Evolutionary conservation across 805 yeast species (phyloP).

Genomic region (Starmerella stigmatis): DNA sequence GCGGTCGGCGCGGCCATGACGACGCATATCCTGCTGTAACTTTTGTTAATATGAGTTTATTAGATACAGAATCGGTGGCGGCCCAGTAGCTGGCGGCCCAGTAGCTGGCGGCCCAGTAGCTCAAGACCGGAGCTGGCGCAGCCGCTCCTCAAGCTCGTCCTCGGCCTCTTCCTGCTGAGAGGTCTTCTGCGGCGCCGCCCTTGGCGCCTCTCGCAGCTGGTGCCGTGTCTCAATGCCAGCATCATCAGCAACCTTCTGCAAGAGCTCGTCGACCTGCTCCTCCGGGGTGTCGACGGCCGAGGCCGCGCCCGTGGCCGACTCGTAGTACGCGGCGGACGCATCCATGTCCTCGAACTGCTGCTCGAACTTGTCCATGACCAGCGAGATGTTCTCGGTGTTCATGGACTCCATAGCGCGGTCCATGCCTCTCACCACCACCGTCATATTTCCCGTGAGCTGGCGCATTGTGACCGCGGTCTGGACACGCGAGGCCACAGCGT

Average conservation of each 20-base stretch:
- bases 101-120: not conserved
- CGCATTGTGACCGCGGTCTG: constrained; percentile 98
- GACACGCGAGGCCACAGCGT: constrained; percentile 89
- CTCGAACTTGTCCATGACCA: constrained; percentile 96
- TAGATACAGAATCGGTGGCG: no score
- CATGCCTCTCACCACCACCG: constrained; percentile 88
- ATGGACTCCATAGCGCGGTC: constrained; percentile 89
- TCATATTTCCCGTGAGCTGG: constrained; percentile 87
- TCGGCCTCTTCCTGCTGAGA: constrained; percentile 56
- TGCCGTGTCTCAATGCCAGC: constrained; percentile 91
- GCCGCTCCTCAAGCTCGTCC: constrained; percentile 74
- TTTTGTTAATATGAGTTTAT: not conserved
- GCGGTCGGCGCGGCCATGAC: no score
- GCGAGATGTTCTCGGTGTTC: constrained; percentile 85
- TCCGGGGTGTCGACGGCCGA: constrained; percentile 87
- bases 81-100: no score
- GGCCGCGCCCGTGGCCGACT: constrained; percentile 75
- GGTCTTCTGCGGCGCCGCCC: constrained; percentile 41
- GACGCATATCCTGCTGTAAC: no score
- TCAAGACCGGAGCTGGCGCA: constrained; percentile 66
- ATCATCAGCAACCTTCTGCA: constrained; percentile 92
- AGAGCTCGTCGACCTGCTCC: constrained; percentile 82
- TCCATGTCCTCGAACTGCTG: constrained; percentile 92
- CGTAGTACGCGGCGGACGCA: constrained; percentile 86
- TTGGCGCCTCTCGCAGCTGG: constrained; percentile 43